Percentiles rank a stretch among this genome's conserved stretches.
Conservation (phyloP, 129 eudicot genomes). For the Ambrosia artemisiifolia region DNA sequence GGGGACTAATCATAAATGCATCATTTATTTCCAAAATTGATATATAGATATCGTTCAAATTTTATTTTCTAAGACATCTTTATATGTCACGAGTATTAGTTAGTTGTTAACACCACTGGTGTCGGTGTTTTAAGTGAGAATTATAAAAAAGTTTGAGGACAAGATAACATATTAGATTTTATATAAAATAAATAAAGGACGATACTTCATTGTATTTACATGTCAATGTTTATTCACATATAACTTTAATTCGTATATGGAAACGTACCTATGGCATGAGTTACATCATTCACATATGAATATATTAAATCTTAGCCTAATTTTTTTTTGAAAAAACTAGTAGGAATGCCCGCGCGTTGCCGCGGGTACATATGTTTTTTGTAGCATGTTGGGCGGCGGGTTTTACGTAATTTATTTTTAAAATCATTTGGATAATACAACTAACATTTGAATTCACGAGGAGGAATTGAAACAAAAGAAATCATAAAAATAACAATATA, state of each 20-base stretch:
- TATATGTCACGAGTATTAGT: not conserved
- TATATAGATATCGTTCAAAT: not conserved
- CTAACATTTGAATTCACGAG: no score
- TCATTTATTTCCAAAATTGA: conserved; percentile 10
- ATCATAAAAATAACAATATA: no score
- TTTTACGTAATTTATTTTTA: no score
- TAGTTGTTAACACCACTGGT: not conserved
- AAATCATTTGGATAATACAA: no score
- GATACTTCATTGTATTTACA: no score
- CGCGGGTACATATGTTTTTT: no score
- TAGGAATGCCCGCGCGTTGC: no score
- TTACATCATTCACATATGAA: not conserved
- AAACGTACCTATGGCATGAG: not conserved
- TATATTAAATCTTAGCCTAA: no score
- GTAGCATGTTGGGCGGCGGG: no score
- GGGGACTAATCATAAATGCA: no score
- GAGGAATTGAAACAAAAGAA: no score
- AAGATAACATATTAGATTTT: not conserved
- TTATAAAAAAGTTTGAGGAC: not conserved
- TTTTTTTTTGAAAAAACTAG: no score
- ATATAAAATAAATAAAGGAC: not conserved
- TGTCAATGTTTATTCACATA: not conserved
- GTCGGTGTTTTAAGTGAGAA: not conserved
- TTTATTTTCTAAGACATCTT: conserved; percentile 8
- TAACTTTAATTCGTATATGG: not conserved